Evolutionary conservation across 768 basidiomycete species (phyloP).

Genomic region (Leucocoprinus leucothites): DNA sequence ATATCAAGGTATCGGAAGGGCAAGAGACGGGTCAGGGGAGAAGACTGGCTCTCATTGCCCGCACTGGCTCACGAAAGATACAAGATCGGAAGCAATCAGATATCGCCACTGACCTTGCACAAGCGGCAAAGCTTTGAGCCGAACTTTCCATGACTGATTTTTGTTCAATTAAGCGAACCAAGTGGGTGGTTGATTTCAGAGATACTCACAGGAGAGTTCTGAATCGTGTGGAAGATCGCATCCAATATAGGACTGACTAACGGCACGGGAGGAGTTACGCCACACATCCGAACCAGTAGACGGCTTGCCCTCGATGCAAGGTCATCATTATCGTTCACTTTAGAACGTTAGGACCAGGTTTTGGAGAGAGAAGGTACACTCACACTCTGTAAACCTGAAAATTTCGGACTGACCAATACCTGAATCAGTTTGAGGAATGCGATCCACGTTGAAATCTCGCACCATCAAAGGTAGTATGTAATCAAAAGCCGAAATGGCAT

Average conservation of each 20-base stretch:
- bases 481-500: slow-evolving; percentile 75
- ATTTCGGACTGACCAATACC: slow-evolving; percentile 56
- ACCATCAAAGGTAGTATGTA: slow-evolving; percentile 83
- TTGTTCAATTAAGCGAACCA: slow-evolving; percentile 10
- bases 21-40: not conserved
- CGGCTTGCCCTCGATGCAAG: slow-evolving; percentile 60
- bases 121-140: slow-evolving; percentile 81
- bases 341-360: slow-evolving; percentile 1
- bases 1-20: slow-evolving; percentile 3
- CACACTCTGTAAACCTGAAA: slow-evolving; percentile 72
- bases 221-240: slow-evolving; percentile 73
- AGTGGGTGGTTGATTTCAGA: not conserved
- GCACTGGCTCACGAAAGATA: not conserved
- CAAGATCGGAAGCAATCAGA: not conserved
- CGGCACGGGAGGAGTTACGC: slow-evolving; percentile 71
- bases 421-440: not conserved
- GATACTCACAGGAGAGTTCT: slow-evolving; percentile 61
- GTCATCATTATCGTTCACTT: slow-evolving; percentile 75
- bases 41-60: not conserved
- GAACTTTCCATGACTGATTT: slow-evolving; percentile 78
- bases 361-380: slow-evolving; percentile 12
- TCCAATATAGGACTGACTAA: slow-evolving; percentile 69
- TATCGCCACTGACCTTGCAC: slow-evolving; percentile 55
- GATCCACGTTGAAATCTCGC: slow-evolving; percentile 18
- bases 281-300: slow-evolving; percentile 81